These are phyloP conservation scores for Cymbopogon citratus DNA, from an alignment of 176 grass and related monocot genomes.

Conservation along the genomic window DNA sequence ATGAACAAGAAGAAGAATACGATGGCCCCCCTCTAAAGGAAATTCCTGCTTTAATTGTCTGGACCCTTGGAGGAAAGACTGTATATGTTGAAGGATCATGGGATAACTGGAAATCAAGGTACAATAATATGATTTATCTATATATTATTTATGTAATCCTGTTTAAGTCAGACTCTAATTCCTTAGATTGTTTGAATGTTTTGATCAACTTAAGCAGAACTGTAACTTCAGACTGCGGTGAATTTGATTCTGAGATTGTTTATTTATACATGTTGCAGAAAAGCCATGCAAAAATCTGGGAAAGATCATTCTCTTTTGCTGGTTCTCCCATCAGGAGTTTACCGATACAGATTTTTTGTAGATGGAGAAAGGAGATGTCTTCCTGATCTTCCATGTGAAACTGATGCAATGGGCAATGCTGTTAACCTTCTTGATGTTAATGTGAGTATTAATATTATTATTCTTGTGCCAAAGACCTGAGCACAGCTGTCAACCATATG, in stretches of 20 bases:
- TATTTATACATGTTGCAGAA: conserved; percentile 51
- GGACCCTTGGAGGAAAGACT: conserved; percentile 81
- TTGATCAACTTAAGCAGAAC: neutral
- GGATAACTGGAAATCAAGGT: conserved; percentile 98
- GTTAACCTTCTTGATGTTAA: conserved; percentile 96
- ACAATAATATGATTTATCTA: conserved; percentile 5
- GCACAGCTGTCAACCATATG: neutral
- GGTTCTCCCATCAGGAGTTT: conserved; percentile 84
- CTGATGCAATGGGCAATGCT: conserved; percentile 60
- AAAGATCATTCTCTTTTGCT: conserved; percentile 91
- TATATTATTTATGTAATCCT: neutral
- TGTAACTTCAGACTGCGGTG: neutral
- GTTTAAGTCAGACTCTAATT: neutral
- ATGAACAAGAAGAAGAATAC: conserved; percentile 53
- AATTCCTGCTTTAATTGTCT: conserved; percentile 82
- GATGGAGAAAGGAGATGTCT: conserved; percentile 78
- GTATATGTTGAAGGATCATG: conserved; percentile 96
- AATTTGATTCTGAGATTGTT: conserved; percentile 17
- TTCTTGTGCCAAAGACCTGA: neutral
- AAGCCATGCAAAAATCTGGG: conserved; percentile 75
- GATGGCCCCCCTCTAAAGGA: conserved; percentile 74
- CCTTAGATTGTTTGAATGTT: neutral
- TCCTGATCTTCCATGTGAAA: conserved; percentile 81
- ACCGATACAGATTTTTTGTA: conserved; percentile 82
- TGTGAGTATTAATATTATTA: conserved; percentile 48